Percentiles rank a stretch among this genome's conserved stretches.
phyloP scores from a whole-genome alignment of 2,329 filamentous ascomycete species.

The Domatiomyces catenatus region DNA sequence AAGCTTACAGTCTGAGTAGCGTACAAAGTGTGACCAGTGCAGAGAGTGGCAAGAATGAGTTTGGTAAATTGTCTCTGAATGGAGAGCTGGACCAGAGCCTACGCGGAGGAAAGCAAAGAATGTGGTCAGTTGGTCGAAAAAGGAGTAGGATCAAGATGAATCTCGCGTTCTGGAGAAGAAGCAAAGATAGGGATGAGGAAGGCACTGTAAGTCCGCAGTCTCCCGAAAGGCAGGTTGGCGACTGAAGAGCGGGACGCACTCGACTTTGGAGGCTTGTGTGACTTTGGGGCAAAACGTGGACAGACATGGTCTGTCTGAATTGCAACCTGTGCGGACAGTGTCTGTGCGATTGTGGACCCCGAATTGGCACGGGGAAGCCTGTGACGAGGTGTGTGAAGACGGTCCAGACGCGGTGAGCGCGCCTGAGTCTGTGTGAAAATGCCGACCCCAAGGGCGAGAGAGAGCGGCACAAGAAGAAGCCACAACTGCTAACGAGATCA shows the following conservation, averaged over 20 bases:
- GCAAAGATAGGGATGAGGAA: background rate
- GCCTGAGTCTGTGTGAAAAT: background rate
- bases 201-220: background rate
- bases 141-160: conserved; percentile 13
- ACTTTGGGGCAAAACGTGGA: background rate
- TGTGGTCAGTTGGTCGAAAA: conserved; percentile 11
- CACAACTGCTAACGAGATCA: background rate
- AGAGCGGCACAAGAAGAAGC: background rate
- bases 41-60: conserved; percentile 15
- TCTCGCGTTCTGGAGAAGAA: conserved; percentile 3
- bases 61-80: conserved; percentile 14
- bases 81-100: conserved; percentile 8
- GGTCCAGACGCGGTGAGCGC: background rate
- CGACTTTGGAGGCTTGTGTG: background rate
- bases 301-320: background rate
- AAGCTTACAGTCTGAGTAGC: conserved; percentile 15
- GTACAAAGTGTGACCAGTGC: conserved; percentile 11
- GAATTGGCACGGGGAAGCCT: background rate
- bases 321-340: background rate
- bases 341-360: background rate
- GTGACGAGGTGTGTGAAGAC: background rate
- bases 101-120: conserved; percentile 11
- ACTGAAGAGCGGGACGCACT: background rate
- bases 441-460: background rate
- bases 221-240: background rate